Conservation (phyloP, 1,139 yeast genomes). For the Debaryomycetaceae sp. region DNA sequence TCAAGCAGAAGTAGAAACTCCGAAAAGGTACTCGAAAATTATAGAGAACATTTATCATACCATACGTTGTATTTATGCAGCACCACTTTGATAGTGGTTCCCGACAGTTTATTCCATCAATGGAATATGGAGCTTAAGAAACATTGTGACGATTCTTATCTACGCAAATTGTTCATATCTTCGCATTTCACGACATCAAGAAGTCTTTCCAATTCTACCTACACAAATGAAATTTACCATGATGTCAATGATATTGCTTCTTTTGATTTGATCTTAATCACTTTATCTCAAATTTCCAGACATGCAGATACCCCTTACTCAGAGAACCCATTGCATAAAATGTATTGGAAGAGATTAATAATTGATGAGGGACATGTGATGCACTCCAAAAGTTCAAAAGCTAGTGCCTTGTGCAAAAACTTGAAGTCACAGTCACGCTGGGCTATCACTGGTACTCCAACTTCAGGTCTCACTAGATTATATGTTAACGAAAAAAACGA, state of each 20-base stretch:
- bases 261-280: slow-evolving; percentile 52
- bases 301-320: slow-evolving; percentile 25
- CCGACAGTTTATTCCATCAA: slow-evolving; percentile 64
- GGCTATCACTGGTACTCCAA: slow-evolving; percentile 77
- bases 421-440: slow-evolving; percentile 59
- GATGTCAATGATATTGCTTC: slow-evolving; percentile 30
- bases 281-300: slow-evolving; percentile 42
- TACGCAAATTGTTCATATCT: slow-evolving; percentile 35
- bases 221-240: slow-evolving; percentile 21
- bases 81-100: slow-evolving; percentile 59
- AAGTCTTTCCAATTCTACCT: slow-evolving; percentile 11
- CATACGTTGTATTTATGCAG: slow-evolving; percentile 40
- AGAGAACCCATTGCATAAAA: slow-evolving; percentile 32
- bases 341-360: slow-evolving; percentile 66
- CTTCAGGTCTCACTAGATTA: slow-evolving; percentile 61
- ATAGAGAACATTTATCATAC: slow-evolving; percentile 18
- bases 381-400: slow-evolving; percentile 48
- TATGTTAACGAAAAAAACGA: slow-evolving; percentile 47
- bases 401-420: slow-evolving; percentile 45
- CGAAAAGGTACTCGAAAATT: slow-evolving; percentile 9
- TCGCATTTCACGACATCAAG: slow-evolving; percentile 24
- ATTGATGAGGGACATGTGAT: slow-evolving; percentile 75
- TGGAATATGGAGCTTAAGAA: slow-evolving; percentile 60
- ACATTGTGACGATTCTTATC: slow-evolving; percentile 40
- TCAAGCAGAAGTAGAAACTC: slow-evolving; percentile 16